A percentile compares a stretch with the other conserved stretches of the same genome.
phyloP scores from a whole-genome alignment of 169 alveolate species.

The Eimeria praecox region DNA sequence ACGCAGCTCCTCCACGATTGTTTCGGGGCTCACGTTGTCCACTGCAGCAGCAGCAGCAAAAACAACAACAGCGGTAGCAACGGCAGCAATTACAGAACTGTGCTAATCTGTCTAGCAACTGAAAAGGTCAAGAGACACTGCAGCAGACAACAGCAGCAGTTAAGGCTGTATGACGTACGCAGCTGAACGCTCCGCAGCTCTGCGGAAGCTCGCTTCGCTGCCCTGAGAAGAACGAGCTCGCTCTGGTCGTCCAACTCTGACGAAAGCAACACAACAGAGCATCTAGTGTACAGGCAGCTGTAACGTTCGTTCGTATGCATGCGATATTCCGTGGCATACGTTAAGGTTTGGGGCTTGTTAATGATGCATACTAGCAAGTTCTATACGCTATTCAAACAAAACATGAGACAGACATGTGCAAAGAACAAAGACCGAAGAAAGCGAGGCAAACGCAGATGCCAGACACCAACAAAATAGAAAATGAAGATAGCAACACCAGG shows the following conservation, averaged over 20 bases:
- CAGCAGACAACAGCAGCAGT: slow-evolving; percentile 29
- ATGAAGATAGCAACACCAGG: no score
- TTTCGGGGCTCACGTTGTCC: background rate
- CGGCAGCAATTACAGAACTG: background rate
- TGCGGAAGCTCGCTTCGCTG: background rate
- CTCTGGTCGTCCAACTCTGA: background rate
- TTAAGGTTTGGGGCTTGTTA: background rate
- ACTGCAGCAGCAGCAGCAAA: slow-evolving; percentile 32
- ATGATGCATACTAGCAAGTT: no score
- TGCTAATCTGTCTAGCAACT: background rate
- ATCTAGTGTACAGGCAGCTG: no score
- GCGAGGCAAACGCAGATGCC: no score
- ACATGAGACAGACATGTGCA: no score
- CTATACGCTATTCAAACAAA: no score
- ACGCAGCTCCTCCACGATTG: background rate
- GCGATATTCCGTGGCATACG: background rate
- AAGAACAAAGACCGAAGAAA: no score
- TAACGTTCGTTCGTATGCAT: background rate
- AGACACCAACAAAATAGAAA: no score
- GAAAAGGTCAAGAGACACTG: background rate
- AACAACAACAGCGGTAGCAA: background rate
- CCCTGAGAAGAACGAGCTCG: background rate
- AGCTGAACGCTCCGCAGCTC: background rate
- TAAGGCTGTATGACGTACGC: background rate
- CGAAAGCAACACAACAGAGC: no score